These are phyloP conservation scores for Euphrasia confusa DNA, from an alignment of 257 asterid species.

Conservation along the genomic window DNA sequence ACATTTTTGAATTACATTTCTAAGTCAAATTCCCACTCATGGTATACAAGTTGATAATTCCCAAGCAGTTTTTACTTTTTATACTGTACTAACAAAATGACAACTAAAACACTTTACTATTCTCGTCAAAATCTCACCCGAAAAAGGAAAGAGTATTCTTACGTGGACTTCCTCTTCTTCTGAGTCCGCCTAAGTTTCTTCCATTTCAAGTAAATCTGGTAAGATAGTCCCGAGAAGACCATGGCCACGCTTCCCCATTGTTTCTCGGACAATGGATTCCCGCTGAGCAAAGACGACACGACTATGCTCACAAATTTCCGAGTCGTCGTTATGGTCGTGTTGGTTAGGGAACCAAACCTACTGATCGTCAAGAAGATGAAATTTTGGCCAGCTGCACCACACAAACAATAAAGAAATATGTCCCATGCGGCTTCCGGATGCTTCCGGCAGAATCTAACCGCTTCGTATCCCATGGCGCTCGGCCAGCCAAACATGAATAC, in stretches of 20 bases:
- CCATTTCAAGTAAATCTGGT: constrained; percentile 89
- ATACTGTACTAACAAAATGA: too few relatives aligned
- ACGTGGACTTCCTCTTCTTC: constrained; percentile 67
- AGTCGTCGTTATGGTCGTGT: constrained; percentile 94
- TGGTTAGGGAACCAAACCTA: constrained; percentile 86
- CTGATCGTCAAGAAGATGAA: constrained; percentile 89
- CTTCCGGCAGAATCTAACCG: constrained; percentile 72
- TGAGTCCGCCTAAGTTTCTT: constrained; percentile 56
- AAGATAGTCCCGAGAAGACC: constrained; percentile 93
- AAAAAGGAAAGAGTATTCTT: too few relatives aligned
- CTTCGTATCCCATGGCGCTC: constrained; percentile 74
- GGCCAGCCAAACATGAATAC: constrained; percentile 89
- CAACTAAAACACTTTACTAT: too few relatives aligned
- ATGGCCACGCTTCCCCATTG: constrained; percentile 92
- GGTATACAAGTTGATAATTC: too few relatives aligned
- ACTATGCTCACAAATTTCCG: constrained; percentile 97
- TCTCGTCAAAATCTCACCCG: too few relatives aligned
- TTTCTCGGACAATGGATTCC: constrained; percentile 73
- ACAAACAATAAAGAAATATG: constrained; percentile 74
- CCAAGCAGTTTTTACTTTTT: too few relatives aligned
- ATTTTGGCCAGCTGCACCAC: constrained; percentile 97
- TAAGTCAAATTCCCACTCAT: too few relatives aligned
- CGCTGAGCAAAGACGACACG: constrained; percentile 79
- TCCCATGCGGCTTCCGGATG: constrained; percentile 99
- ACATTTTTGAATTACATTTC: too few relatives aligned